These are phyloP conservation scores for Pythium rishiriense DNA, from an alignment of 352 stramenopile species.

Conservation along the genomic window DNA sequence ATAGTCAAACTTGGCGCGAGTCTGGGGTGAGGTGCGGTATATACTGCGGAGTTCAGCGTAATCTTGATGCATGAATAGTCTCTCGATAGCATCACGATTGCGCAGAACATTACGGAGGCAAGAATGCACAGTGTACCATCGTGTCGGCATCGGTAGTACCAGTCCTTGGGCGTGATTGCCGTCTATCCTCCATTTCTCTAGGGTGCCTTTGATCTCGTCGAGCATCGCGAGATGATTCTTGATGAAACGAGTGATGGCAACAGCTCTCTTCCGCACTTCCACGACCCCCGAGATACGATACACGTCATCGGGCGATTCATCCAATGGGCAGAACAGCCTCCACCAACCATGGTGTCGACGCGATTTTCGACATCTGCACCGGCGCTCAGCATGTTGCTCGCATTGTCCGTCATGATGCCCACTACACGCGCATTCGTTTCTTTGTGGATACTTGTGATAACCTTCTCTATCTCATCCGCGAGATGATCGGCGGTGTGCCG, in stretches of 20 bases:
- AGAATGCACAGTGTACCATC: slow-evolving; percentile 5
- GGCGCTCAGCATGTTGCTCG: slow-evolving; percentile 6
- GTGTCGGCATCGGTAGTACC: not conserved
- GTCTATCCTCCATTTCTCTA: not conserved
- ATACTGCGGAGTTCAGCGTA: not conserved
- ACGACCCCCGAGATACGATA: not conserved
- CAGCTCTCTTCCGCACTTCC: not conserved
- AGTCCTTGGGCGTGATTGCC: not conserved
- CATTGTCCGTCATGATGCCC: slow-evolving; percentile 13
- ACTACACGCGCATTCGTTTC: slow-evolving; percentile 1
- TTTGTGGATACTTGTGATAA: slow-evolving; percentile 3
- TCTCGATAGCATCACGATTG: not conserved
- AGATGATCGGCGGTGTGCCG: not conserved
- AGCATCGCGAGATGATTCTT: not conserved
- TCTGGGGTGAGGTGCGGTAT: not conserved
- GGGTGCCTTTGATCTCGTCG: not conserved
- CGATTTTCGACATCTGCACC: not conserved
- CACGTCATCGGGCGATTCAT: slow-evolving; percentile 9
- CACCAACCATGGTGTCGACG: not conserved
- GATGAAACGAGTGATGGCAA: not conserved
- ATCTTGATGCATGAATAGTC: not conserved
- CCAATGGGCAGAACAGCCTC: slow-evolving; percentile 2
- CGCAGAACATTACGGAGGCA: not conserved
- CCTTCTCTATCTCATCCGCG: not conserved
- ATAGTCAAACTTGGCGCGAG: not conserved